These are phyloP conservation scores for Williopsis jadinii DNA, from an alignment of 1,139 yeast species.

Conservation along the genomic window DNA sequence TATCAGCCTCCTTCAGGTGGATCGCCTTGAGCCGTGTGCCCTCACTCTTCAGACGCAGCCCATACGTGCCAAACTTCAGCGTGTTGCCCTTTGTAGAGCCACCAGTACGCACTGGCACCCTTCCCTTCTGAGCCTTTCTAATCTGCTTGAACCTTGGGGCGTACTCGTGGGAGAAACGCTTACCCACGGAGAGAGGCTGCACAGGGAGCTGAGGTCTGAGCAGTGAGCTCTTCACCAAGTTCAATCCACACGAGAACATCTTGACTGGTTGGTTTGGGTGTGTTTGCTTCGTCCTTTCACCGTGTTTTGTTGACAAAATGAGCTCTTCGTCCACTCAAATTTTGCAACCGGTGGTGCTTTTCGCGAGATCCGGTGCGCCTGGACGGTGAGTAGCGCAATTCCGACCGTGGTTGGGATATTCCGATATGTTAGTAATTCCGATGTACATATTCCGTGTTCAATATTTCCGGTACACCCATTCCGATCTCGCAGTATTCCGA, in stretches of 20 bases:
- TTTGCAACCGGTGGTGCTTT: no score
- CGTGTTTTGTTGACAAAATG: no score
- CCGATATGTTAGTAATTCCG: no score
- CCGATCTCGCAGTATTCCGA: no score
- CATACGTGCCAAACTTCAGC: constrained; percentile 75
- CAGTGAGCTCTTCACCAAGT: constrained; percentile 1
- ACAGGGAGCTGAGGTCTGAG: constrained; percentile 9
- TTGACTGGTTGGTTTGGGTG: neutral
- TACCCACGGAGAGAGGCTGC: constrained; percentile 11
- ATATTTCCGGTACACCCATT: no score
- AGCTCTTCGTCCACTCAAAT: neutral
- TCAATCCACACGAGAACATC: constrained; percentile 10
- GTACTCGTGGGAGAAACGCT: constrained; percentile 73
- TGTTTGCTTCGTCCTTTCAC: neutral
- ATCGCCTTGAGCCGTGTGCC: constrained; percentile 86
- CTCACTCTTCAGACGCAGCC: constrained; percentile 78
- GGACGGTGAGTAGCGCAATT: no score
- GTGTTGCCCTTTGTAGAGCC: constrained; percentile 89
- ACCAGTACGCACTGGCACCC: constrained; percentile 91
- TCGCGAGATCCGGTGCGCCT: no score
- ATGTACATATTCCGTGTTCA: no score
- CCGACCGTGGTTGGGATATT: no score
- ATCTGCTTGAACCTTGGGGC: constrained; percentile 74
- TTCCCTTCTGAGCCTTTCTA: constrained; percentile 86
- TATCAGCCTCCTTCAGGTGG: constrained; percentile 88